Evolutionary conservation across 257 asterid species (phyloP), one percentile per base, ranked within the genome.

Genomic region (Salvia miltiorrhiza): DNA sequence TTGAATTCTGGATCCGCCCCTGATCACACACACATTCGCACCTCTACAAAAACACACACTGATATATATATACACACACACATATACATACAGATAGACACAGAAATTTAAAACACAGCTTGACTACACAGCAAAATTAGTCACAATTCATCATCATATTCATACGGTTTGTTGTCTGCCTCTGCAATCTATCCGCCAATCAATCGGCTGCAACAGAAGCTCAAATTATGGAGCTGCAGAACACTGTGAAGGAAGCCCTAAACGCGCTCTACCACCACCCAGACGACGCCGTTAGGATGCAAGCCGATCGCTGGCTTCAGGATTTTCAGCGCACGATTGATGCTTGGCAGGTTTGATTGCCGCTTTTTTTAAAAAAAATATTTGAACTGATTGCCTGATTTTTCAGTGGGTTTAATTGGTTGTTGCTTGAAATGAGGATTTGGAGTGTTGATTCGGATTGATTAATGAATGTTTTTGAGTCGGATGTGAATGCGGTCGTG

Each of bases 221-320:
- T 33, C 4, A 41, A 24, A 60, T 62, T 66, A 94, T 94, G 99
- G 99, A 94, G 96, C 88, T 94, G 24, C 99, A 94, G 83, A 86
- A 77, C 84, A 83, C 96, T 37, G 97, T 94, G n/a, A 94, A 89
- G 70, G 96, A 86, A 81, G 99, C 99, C 96, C 96, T 94, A 90
- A 87, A 86, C 71, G 97, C 97, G 39, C 87, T 94, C 61, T 94
- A 90, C 69, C 99, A 89, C 73, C 97, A 94, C 62, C 97, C 97
- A 5, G 96, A 94, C 76, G 96, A 89, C 83, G 84, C 84, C 83
- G 95, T 94, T 16, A 90, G 96, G 52, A 89, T 89, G 96, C 92
- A 84, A 55, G 99, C 97, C 57, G 99, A 94, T 87, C 96, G 93
- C 64, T 94, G 97, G 97, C 91, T 94, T 45, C 99, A 94, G 74